Conservation (phyloP, 169 alveolate genomes). For the Plasmodium relictum region DNA sequence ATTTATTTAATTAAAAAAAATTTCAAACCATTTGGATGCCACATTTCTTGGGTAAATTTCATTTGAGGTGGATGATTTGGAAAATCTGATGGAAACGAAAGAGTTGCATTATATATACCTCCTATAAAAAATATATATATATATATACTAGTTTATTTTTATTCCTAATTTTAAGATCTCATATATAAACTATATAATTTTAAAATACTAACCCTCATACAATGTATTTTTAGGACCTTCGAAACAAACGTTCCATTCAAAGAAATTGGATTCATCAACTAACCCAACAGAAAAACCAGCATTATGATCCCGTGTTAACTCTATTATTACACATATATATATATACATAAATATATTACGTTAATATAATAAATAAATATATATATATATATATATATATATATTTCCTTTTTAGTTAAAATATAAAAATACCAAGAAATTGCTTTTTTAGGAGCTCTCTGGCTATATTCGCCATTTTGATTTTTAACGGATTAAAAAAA, state of each 20-base stretch:
- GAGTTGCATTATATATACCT: constrained; percentile 95
- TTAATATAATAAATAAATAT: background rate
- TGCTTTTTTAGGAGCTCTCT: constrained; percentile 87
- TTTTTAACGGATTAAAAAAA: background rate
- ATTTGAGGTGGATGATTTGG: constrained; percentile 99
- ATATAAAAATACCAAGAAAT: constrained; percentile 81
- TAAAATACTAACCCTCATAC: constrained; percentile 85
- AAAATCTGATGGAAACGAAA: constrained; percentile 97
- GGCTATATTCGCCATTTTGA: constrained; percentile 84
- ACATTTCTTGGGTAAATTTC: constrained; percentile 97
- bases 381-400: constrained; percentile 15
- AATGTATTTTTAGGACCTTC: constrained; percentile 98
- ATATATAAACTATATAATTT: background rate
- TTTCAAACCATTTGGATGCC: constrained; percentile 96
- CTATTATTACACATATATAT: constrained; percentile 73
- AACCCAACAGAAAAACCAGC: constrained; percentile 96
- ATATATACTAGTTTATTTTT: constrained; percentile 1
- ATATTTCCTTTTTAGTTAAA: background rate
- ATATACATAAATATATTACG: background rate
- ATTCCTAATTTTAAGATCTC: background rate
- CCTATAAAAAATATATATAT: constrained; percentile 81
- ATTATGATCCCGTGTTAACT: constrained; percentile 89
- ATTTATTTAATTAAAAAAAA: background rate
- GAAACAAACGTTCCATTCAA: constrained; percentile 96
- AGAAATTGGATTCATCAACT: constrained; percentile 94